Base-by-base conservation (phyloP, 768 basidiomycete species). In the Termitomyces sp. region DNA sequence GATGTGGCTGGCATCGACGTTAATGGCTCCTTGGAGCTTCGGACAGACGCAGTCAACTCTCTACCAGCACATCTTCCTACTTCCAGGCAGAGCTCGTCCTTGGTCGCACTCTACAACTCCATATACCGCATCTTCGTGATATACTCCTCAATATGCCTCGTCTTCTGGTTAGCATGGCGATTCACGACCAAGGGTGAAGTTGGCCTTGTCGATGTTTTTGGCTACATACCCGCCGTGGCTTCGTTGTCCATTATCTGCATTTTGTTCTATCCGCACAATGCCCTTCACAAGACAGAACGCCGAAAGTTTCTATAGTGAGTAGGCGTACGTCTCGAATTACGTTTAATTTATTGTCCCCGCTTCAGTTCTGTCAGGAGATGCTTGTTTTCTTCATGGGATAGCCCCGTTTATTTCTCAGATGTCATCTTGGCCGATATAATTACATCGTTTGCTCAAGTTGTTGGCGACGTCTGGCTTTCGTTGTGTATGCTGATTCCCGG, bases 371-470 rank as follows among this genome's bases (percentile, higher is more conserved):
- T 93, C 44, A 75, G 80, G 45, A 80, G 96, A 60, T 97, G 93
- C 66, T 63, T 94, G 23, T 79, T 86, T 50, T 81, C 88, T n/a
- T 73, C 83, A 1, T 65, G 75, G 41, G 75, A 77, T 52, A 75
- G 77, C 42, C 82, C 87, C 5, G 78, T 94, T 41, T 84, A 86
- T 68, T 99, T 99, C 71, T 85, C 86, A 30, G 97, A 99, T 68
- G 84, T 99, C 23, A 82, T 98, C 44, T 84, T 96, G 57, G 95
- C 96, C 57, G 97, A 98, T 77, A 84, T 98, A 59, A 82, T 95
- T 65, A 99, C 97, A 1, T 98, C 95, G 2, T 96, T 91, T 66
- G 95, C 97, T 37, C 98, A 97, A 74, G 94, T 99, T 41, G 75
- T 98, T 19, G 96, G 96, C 12, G 97, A 98, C 66, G 73, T 94